phyloP scores from a whole-genome alignment of 371 early-diverging fungal species.

The Vairimorpha apis region DNA sequence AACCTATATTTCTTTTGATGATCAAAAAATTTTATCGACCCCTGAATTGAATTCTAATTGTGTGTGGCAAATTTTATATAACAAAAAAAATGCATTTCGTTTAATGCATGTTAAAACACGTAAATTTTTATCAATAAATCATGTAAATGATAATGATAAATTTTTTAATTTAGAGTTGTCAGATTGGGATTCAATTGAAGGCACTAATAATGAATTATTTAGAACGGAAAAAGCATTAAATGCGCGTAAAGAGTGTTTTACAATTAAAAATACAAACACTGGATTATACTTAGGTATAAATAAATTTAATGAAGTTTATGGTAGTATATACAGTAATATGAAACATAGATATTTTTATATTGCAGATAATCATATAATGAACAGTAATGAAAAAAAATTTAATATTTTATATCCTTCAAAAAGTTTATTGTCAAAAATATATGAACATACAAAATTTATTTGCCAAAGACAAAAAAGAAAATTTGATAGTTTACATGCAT shows the following conservation, averaged over 20 bases:
- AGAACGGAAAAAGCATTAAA: background rate
- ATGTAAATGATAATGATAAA: slow-evolving; percentile 5
- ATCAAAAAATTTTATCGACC: no score
- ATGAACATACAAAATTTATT: background rate
- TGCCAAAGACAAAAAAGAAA: no score
- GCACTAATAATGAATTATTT: slow-evolving; percentile 17
- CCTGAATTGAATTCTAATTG: background rate
- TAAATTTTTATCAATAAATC: background rate
- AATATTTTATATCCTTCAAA: background rate
- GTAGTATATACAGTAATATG: background rate
- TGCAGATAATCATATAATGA: background rate
- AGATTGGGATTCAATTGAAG: background rate
- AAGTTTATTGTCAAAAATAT: background rate
- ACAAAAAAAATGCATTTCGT: background rate
- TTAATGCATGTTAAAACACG: background rate
- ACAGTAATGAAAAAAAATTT: background rate
- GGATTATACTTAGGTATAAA: background rate
- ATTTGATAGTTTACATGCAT: no score
- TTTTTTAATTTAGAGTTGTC: slow-evolving; percentile 1
- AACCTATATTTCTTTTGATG: background rate
- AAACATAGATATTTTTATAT: background rate
- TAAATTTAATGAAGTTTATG: background rate
- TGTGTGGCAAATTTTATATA: background rate
- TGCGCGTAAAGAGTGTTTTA: background rate
- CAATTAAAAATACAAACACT: background rate